These are phyloP conservation scores for Cladosporium colombiae DNA, from an alignment of 2,329 filamentous ascomycete genomes.

Conservation along the genomic window DNA sequence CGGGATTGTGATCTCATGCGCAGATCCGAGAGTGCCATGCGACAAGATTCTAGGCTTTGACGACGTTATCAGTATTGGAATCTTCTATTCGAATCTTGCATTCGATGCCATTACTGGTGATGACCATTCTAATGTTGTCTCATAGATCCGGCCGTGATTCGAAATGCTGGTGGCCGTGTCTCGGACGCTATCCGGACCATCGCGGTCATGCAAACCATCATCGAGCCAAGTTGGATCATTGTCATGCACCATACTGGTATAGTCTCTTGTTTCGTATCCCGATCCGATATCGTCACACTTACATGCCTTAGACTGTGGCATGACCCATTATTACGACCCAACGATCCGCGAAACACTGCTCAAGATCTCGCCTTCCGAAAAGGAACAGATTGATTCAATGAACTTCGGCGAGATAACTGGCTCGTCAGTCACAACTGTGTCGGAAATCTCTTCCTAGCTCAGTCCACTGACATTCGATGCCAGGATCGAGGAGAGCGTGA, in stretches of 20 bases:
- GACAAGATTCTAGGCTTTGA: slow-evolving; percentile 19
- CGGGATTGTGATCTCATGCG: slow-evolving; percentile 18
- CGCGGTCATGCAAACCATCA: slow-evolving; percentile 18
- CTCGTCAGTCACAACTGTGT: slow-evolving; percentile 23
- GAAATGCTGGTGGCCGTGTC: slow-evolving; percentile 24
- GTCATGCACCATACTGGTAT: slow-evolving; percentile 36
- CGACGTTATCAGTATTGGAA: not conserved
- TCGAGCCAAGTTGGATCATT: slow-evolving; percentile 24
- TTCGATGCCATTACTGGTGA: not conserved
- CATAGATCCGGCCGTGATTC: slow-evolving; percentile 19
- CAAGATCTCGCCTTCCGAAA: slow-evolving; percentile 24
- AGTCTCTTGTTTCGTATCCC: not conserved
- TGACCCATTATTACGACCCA: slow-evolving; percentile 28
- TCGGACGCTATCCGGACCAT: slow-evolving; percentile 13
- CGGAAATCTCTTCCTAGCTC: slow-evolving; percentile 19
- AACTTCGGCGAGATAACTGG: slow-evolving; percentile 32
- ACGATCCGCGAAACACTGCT: slow-evolving; percentile 26
- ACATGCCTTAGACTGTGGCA: slow-evolving; percentile 27
- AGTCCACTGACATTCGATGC: not conserved
- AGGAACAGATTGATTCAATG: slow-evolving; percentile 28
- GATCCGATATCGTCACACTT: not conserved
- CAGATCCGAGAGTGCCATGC: slow-evolving; percentile 18
- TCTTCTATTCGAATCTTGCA: not conserved
- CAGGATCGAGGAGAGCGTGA: slow-evolving; percentile 15
- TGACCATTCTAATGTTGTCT: not conserved